Percentiles rank a stretch among this genome's conserved stretches.
Evolutionary conservation across 2,329 filamentous ascomycete species (phyloP).

Genomic region (Ceratocystis albifundus): DNA sequence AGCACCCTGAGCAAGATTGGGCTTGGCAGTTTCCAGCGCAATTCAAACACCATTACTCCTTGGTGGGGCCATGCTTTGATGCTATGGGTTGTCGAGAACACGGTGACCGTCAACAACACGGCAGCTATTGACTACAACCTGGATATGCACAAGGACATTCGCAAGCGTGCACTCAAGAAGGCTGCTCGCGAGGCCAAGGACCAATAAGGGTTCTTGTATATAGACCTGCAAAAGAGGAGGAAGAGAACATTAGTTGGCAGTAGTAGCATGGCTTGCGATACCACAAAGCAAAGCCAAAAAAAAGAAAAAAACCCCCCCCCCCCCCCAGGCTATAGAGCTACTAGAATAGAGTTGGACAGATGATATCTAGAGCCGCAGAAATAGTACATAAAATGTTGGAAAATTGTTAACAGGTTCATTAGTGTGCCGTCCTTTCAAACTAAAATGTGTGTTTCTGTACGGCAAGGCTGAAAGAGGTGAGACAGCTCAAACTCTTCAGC

Average conservation of each 20-base stretch:
- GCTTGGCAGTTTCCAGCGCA: conserved; percentile 58
- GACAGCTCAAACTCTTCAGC: conserved; percentile 25
- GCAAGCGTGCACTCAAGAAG: conserved; percentile 72
- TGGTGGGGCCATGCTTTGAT: conserved; percentile 87
- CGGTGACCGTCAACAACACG: conserved; percentile 40
- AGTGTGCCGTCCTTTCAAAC: neutral
- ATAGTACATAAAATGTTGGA: too few species aligned
- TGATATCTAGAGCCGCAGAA: too few species aligned
- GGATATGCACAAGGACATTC: conserved; percentile 71
- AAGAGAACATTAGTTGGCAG: neutral
- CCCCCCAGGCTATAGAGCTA: neutral
- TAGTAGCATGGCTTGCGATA: neutral
- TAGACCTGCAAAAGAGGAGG: neutral
- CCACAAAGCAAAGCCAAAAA: neutral
- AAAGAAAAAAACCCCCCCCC: too few species aligned
- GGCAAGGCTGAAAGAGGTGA: too few species aligned
- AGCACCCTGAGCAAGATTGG: conserved; percentile 72
- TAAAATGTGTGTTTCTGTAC: neutral
- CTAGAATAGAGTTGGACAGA: neutral
- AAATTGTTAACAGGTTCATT: too few species aligned
- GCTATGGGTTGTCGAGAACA: conserved; percentile 65
- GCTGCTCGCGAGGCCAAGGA: conserved; percentile 72
- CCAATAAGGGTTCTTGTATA: conserved; percentile 23
- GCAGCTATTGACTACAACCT: conserved; percentile 42
- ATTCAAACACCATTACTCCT: conserved; percentile 76